Percentiles rank a stretch among this genome's conserved stretches.
These are phyloP conservation scores for Hirschioporus abietinus DNA, from an alignment of 768 basidiomycete species.

Conservation along the genomic window DNA sequence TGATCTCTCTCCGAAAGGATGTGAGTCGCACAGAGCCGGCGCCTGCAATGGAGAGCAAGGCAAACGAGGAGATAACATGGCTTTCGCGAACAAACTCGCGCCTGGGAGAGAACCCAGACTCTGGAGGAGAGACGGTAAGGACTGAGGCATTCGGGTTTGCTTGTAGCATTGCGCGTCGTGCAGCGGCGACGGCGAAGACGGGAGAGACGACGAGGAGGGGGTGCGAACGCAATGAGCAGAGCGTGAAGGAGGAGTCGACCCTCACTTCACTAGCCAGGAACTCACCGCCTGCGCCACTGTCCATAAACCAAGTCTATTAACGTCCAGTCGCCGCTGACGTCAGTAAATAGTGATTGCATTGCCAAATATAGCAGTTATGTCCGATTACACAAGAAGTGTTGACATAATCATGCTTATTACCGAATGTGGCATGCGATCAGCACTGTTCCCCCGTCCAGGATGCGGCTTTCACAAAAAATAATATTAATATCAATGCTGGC, in stretches of 20 bases:
- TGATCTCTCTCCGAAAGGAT: constrained; percentile 53
- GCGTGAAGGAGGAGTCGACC: background rate
- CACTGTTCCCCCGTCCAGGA: background rate
- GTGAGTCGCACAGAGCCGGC: constrained; percentile 63
- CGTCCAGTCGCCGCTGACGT: background rate
- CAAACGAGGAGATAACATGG: constrained; percentile 50
- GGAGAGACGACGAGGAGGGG: background rate
- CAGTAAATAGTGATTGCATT: background rate
- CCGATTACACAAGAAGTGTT: background rate
- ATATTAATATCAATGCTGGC: constrained; percentile 3
- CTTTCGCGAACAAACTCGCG: constrained; percentile 68
- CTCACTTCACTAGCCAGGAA: background rate
- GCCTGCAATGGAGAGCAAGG: constrained; percentile 64
- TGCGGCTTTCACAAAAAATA: background rate
- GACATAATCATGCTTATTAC: background rate
- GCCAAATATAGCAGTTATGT: background rate
- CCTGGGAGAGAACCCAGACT: constrained; percentile 56
- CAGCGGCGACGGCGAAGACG: background rate
- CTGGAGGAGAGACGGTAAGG: constrained; percentile 26
- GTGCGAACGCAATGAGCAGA: background rate
- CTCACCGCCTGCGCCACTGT: background rate
- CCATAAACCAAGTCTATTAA: background rate
- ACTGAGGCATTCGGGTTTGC: background rate
- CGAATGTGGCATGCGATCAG: background rate
- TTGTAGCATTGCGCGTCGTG: background rate